Evolutionary conservation across 1,139 yeast species (phyloP).

Genomic region (Candida pseudoviswanathii): DNA sequence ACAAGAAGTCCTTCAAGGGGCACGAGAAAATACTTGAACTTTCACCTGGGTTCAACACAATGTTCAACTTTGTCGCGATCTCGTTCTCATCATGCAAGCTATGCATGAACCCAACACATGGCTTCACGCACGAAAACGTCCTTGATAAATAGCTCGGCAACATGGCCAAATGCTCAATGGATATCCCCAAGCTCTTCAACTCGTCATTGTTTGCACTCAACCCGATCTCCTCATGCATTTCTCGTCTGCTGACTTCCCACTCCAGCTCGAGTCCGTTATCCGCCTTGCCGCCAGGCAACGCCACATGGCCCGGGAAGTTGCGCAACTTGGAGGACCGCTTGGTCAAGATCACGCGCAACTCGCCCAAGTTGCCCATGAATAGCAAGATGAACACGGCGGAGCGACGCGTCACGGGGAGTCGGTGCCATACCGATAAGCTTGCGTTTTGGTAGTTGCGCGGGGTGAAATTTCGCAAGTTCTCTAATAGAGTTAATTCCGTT

Average conservation of each 20-base stretch:
- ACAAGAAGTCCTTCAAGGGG: slow-evolving; percentile 63
- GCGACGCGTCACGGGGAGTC: slow-evolving; percentile 60
- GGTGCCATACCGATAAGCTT: slow-evolving; percentile 55
- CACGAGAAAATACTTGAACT: slow-evolving; percentile 68
- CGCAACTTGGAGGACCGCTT: slow-evolving; percentile 69
- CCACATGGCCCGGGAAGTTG: slow-evolving; percentile 83
- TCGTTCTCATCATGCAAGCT: slow-evolving; percentile 19
- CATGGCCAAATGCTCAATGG: slow-evolving; percentile 56
- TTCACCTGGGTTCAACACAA: slow-evolving; percentile 69
- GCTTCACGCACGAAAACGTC: slow-evolving; percentile 80
- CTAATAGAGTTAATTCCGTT: slow-evolving; percentile 23
- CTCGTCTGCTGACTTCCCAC: slow-evolving; percentile 76
- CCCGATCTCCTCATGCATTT: slow-evolving; percentile 87
- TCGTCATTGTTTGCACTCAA: slow-evolving; percentile 52
- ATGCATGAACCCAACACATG: slow-evolving; percentile 69
- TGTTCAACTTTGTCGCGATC: slow-evolving; percentile 33
- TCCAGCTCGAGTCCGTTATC: slow-evolving; percentile 66
- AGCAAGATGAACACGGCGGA: slow-evolving; percentile 76
- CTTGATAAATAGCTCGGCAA: slow-evolving; percentile 79
- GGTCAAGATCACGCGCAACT: slow-evolving; percentile 74
- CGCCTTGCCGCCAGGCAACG: slow-evolving; percentile 89
- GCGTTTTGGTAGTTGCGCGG: slow-evolving; percentile 31
- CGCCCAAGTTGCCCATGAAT: slow-evolving; percentile 72
- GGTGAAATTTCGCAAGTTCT: slow-evolving; percentile 24
- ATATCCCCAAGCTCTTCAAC: slow-evolving; percentile 48